Conservation (phyloP, 2,329 filamentous ascomycete species). For the Aspergillus sp. region DNA sequence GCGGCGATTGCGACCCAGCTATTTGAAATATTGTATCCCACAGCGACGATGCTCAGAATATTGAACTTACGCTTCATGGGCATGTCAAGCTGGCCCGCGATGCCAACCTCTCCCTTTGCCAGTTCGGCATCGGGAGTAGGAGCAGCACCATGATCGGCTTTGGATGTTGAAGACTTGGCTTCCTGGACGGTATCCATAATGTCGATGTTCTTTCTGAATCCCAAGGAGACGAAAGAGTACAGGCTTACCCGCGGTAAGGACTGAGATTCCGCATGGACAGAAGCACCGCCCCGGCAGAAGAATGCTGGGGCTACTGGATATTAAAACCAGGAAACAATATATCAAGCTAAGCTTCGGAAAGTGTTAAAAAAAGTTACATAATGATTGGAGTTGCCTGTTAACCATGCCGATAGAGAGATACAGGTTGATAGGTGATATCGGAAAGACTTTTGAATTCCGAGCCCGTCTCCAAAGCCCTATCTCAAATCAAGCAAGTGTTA, state of each 20-base stretch:
- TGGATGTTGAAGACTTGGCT: slow-evolving; percentile 6
- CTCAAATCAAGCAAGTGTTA: background rate
- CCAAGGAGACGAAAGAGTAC: background rate
- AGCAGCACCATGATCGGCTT: slow-evolving; percentile 5
- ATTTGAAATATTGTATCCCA: slow-evolving; percentile 26
- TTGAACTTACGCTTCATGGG: slow-evolving; percentile 25
- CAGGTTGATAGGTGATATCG: slow-evolving; percentile 11
- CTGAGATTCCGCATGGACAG: background rate
- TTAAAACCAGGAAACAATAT: background rate
- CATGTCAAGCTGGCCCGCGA: slow-evolving; percentile 18
- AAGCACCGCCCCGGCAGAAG: background rate
- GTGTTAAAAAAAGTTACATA: background rate
- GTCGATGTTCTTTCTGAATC: background rate
- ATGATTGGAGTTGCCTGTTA: background rate
- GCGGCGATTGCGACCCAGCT: slow-evolving; percentile 26
- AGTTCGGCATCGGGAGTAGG: slow-evolving; percentile 16
- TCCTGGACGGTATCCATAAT: slow-evolving; percentile 13
- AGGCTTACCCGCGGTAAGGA: background rate
- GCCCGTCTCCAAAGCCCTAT: background rate
- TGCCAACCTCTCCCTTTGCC: slow-evolving; percentile 20
- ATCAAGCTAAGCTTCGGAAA: background rate
- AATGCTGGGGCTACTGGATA: background rate
- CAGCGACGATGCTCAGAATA: slow-evolving; percentile 24
- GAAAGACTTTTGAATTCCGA: slow-evolving; percentile 21
- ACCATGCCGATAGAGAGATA: slow-evolving; percentile 11